Percentiles rank a stretch among this genome's conserved stretches.
These are phyloP conservation scores for Tetracentron sinense DNA, from an alignment of 164 flowering plant species.

Conservation along the genomic window DNA sequence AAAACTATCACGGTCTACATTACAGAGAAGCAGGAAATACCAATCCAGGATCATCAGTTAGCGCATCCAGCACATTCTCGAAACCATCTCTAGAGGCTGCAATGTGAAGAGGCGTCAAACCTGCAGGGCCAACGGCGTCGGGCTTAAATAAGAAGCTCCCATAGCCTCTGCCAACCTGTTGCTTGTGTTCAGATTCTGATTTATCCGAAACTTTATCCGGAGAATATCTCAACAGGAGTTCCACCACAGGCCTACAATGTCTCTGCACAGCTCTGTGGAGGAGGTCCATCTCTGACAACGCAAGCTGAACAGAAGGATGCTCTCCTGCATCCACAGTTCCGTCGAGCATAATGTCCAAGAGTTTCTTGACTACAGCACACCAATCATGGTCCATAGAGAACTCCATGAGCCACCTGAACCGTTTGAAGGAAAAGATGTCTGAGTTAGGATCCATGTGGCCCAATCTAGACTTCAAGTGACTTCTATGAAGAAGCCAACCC, in stretches of 20 bases:
- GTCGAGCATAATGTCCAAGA: constrained; percentile 47
- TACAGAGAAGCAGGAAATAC: constrained; percentile 29
- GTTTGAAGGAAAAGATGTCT: constrained; percentile 41
- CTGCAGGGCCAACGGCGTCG: constrained; percentile 55
- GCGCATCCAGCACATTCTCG: constrained; percentile 63
- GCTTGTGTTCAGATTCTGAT: constrained; percentile 19
- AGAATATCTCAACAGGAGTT: constrained; percentile 47
- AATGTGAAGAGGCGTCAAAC: constrained; percentile 83
- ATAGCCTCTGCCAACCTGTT: constrained; percentile 9
- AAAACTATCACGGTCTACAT: background rate
- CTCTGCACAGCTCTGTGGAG: constrained; percentile 72
- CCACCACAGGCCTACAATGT: constrained; percentile 65
- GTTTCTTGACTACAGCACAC: constrained; percentile 84
- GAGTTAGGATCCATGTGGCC: constrained; percentile 27
- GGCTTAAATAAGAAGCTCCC: constrained; percentile 50
- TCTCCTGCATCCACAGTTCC: constrained; percentile 47
- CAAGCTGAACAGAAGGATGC: constrained; percentile 36
- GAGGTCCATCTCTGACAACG: constrained; percentile 51
- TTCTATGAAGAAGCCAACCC: constrained; percentile 87
- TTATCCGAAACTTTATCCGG: constrained; percentile 27
- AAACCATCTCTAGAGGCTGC: constrained; percentile 59
- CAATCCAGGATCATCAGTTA: constrained; percentile 75
- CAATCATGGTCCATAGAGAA: constrained; percentile 80
- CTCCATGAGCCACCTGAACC: constrained; percentile 68
- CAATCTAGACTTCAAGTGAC: constrained; percentile 33